Conservation (phyloP, 2,329 filamentous ascomycete species). For the Penicillium rolfsii region DNA sequence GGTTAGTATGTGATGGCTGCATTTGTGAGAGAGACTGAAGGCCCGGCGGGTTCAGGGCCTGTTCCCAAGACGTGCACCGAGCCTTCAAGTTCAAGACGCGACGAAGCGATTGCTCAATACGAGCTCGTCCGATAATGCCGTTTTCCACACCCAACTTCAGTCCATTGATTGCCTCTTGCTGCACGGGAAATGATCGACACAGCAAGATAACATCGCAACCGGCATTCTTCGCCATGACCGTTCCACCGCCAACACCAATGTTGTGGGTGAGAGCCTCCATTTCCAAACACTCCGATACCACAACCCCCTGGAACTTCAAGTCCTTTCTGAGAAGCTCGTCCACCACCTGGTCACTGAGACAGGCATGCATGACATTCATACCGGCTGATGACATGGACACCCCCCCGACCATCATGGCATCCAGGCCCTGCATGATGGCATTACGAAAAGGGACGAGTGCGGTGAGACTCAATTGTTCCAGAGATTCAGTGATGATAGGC, state of each 20-base stretch:
- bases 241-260: constrained; percentile 94
- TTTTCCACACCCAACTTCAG: constrained; percentile 89
- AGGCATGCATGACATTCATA: constrained; percentile 94
- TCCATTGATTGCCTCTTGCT: constrained; percentile 88
- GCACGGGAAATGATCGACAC: constrained; percentile 83
- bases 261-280: constrained; percentile 97
- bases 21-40: constrained; percentile 75
- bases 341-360: constrained; percentile 88
- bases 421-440: constrained; percentile 81
- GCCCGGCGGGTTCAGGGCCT: constrained; percentile 84
- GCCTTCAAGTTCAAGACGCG: constrained; percentile 80
- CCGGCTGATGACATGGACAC: constrained; percentile 89
- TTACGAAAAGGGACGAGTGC: constrained; percentile 90
- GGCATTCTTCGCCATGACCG: constrained; percentile 95
- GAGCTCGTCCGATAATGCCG: constrained; percentile 78
- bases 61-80: constrained; percentile 85
- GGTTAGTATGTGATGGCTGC: constrained; percentile 76
- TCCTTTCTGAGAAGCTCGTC: constrained; percentile 87
- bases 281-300: constrained; percentile 92
- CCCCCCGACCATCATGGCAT: constrained; percentile 94
- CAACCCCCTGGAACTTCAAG: constrained; percentile 85
- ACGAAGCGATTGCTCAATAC: constrained; percentile 78
- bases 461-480: constrained; percentile 90
- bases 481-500: constrained; percentile 90
- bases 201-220: constrained; percentile 90